Evolutionary conservation across 2,329 filamentous ascomycete genomes (phyloP).

Genomic region (Diaporthe batatas): DNA sequence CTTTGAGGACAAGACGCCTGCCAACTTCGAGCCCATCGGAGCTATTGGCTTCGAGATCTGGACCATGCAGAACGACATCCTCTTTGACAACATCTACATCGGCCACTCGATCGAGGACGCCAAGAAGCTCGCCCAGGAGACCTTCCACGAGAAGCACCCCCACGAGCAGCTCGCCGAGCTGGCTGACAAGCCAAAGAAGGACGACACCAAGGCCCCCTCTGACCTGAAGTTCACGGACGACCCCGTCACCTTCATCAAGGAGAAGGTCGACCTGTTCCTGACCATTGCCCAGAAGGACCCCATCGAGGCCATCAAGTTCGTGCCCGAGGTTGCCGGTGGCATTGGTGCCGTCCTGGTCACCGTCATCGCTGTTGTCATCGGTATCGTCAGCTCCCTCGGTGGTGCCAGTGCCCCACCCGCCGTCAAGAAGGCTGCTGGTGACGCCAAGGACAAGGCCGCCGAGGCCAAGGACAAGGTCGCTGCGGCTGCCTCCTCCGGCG

Average conservation of each 20-base stretch:
- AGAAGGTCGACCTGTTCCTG: slow-evolving; percentile 94
- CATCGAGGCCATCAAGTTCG: slow-evolving; percentile 85
- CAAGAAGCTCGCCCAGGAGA: slow-evolving; percentile 87
- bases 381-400: slow-evolving; percentile 71
- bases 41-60: slow-evolving; percentile 99
- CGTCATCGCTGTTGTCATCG: slow-evolving; percentile 77
- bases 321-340: slow-evolving; percentile 90
- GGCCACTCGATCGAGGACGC: slow-evolving; percentile 96
- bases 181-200: slow-evolving; percentile 81
- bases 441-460: slow-evolving; percentile 78
- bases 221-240: slow-evolving; percentile 92
- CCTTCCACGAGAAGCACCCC: slow-evolving; percentile 88
- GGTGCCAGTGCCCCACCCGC: slow-evolving; percentile 73
- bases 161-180: slow-evolving; percentile 86
- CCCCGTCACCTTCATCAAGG: slow-evolving; percentile 86
- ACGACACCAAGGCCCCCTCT: slow-evolving; percentile 75
- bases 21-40: slow-evolving; percentile 98
- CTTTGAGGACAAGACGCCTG: slow-evolving; percentile 96
- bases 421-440: slow-evolving; percentile 77
- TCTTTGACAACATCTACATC: slow-evolving; percentile 99
- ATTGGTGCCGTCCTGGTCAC: slow-evolving; percentile 79
- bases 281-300: slow-evolving; percentile 86
- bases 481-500: slow-evolving; percentile 70
- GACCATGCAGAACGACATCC: slow-evolving; percentile 99
- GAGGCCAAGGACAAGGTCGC: slow-evolving; percentile 81